Evolutionary conservation across 2,329 filamentous ascomycete genomes (phyloP), one percentile per base, ranked within the genome.

Genomic region (Xenoacremonium recifei): DNA sequence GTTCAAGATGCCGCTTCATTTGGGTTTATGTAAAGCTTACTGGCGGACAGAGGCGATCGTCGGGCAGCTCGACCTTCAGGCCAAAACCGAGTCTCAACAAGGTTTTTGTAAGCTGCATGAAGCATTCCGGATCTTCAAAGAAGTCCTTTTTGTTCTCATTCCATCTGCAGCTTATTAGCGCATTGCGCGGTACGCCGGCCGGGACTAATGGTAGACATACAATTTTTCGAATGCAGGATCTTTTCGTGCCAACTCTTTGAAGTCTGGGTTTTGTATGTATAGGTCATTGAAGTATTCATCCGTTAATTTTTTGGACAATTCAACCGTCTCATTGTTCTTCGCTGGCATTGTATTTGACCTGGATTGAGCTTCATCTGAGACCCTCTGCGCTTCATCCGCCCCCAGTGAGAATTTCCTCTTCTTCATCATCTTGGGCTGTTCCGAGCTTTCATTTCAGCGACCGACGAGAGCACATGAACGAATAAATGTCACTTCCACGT

Each of bases 31-130:
- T 12, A 15, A 30, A 3, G 39, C 72, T 55, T 61, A 95, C 87
- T 2, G 91, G 89, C 11, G 92, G 93, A 60, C 92, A 97, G 1
- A 99, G 73, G 17, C 92, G 76, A 62, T 96, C 83, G 19, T 77
- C 68, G 0, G 90, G 90, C 1, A 97, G 71, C 5, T 84, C 73
- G 12, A 96, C 68, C 1, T 71, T 58, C 7, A 97, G 66, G 11
- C 73, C 76, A 63, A 96, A 97, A 63, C 96, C 85, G 12, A 77
- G 67, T 45, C 79, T 80, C 15, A 97, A 72, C 2, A 96, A 73
- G 15, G 84, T 84, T 59, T 86, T 90, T 10, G 91, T 95, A 36
- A 97, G 72, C 53, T 83, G 90, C 79, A 86, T 79, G 7, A 95
- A 80, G 17, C 88, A 81, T 37, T 75, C 69, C 4, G 91, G 85